These are phyloP conservation scores for Linderina pennispora DNA, from an alignment of 192 early-diverging fungal species.

Conservation along the genomic window DNA sequence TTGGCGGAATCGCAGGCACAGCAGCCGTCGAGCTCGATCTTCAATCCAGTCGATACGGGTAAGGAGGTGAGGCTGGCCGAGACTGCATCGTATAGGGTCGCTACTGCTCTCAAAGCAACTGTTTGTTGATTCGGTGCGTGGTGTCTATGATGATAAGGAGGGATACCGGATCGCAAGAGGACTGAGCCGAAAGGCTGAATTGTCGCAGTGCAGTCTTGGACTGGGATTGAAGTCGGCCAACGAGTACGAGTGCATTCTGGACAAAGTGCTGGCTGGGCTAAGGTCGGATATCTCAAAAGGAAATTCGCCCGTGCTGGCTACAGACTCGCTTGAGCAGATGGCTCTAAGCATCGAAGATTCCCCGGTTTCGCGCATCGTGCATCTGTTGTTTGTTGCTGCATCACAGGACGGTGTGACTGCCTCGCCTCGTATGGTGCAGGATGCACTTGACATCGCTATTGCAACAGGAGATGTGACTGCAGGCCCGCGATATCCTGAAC, in stretches of 20 bases:
- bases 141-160: background rate
- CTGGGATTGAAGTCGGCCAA: constrained; percentile 2
- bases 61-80: background rate
- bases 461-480: constrained; percentile 14
- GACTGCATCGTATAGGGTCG: constrained; percentile 8
- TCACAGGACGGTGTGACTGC: constrained; percentile 7
- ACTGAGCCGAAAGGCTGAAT: too few species aligned
- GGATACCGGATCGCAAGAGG: too few species aligned
- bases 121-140: constrained; percentile 1
- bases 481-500: constrained; percentile 22
- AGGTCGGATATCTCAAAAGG: constrained; percentile 3
- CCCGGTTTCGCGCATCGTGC: constrained; percentile 8
- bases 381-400: constrained; percentile 22
- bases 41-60: background rate
- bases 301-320: constrained; percentile 5
- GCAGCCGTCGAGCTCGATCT: background rate
- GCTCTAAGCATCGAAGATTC: constrained; percentile 8
- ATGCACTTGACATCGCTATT: constrained; percentile 11
- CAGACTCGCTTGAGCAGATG: constrained; percentile 1
- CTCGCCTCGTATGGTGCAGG: background rate
- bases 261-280: constrained; percentile 2
- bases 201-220: too few species aligned
- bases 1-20: constrained; percentile 1
- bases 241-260: constrained; percentile 15
- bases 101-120: constrained; percentile 9